Conservation (phyloP, 2,329 filamentous ascomycete species). For the Volutella citrinella region DNA sequence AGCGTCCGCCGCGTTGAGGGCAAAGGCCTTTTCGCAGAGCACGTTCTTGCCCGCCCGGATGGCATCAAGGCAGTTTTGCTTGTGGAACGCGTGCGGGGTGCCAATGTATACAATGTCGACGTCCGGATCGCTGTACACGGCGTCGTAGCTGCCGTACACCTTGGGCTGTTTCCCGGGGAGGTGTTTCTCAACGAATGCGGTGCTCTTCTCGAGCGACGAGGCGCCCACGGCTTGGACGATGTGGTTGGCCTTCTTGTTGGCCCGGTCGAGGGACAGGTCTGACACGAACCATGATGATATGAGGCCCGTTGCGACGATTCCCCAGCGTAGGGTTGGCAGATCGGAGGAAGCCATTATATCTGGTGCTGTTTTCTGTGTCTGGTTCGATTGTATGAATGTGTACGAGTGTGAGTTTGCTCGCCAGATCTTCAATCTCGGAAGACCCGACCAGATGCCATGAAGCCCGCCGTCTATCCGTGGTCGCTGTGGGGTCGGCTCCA, state of each 20-base stretch:
- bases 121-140: constrained; percentile 35
- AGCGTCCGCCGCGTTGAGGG: constrained; percentile 35
- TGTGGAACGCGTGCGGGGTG: constrained; percentile 41
- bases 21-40: constrained; percentile 43
- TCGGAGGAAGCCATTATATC: too few relatives aligned
- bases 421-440: too few relatives aligned
- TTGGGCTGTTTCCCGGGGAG: constrained; percentile 23
- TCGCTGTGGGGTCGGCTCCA: too few relatives aligned
- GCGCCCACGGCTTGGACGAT: constrained; percentile 41
- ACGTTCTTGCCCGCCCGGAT: constrained; percentile 40
- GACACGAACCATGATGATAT: constrained; percentile 32
- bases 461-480: too few relatives aligned
- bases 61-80: constrained; percentile 38
- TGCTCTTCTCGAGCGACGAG: constrained; percentile 34
- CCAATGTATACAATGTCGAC: constrained; percentile 44
- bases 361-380: too few relatives aligned
- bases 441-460: too few relatives aligned
- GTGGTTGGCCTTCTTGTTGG: constrained; percentile 34
- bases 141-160: constrained; percentile 37
- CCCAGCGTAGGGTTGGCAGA: constrained; percentile 5
- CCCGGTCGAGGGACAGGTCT: constrained; percentile 36
- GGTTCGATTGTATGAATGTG: too few relatives aligned
- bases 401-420: too few relatives aligned
- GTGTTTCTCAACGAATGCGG: constrained; percentile 35
- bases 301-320: constrained; percentile 6